Conservation (phyloP, 2,329 filamentous ascomycete species). For the Cercospora sp. region DNA sequence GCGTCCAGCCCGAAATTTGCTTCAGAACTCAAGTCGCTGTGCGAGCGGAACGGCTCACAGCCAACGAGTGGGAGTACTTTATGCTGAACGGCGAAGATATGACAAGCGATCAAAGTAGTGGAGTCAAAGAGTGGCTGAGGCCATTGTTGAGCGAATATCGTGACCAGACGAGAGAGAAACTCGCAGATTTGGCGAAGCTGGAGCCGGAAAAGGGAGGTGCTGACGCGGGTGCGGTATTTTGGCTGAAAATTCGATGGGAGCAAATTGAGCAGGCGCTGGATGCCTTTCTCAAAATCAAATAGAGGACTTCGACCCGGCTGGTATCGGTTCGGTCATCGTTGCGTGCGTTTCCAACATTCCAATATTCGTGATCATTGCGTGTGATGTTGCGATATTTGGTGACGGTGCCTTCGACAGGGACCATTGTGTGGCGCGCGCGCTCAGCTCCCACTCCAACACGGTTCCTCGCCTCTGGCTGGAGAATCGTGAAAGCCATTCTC, state of each 20-base stretch:
- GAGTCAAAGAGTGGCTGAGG: conserved; percentile 30
- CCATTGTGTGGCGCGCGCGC: too few species aligned
- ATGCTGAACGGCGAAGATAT: conserved; percentile 39
- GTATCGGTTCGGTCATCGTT: too few species aligned
- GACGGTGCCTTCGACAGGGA: too few species aligned
- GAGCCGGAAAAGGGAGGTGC: conserved; percentile 4
- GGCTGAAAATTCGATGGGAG: conserved; percentile 39
- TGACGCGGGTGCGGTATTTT: conserved; percentile 18
- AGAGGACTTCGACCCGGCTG: neutral
- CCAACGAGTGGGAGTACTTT: conserved; percentile 42
- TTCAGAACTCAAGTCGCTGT: conserved; percentile 50
- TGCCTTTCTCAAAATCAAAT: conserved; percentile 8
- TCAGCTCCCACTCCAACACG: neutral
- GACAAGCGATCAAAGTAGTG: conserved; percentile 31
- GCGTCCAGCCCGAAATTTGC: conserved; percentile 38
- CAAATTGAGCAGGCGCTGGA: conserved; percentile 38
- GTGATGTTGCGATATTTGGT: too few species aligned
- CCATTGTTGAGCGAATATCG: conserved; percentile 25
- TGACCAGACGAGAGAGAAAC: conserved; percentile 29
- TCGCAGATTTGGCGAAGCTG: conserved; percentile 15
- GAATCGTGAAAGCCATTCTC: too few species aligned
- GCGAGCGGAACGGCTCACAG: conserved; percentile 40
- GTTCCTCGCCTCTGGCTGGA: neutral
- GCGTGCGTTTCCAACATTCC: too few species aligned
- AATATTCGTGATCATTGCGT: too few species aligned